Conservation (phyloP, 148 eudicot species). For the Diospyros lotus region DNA sequence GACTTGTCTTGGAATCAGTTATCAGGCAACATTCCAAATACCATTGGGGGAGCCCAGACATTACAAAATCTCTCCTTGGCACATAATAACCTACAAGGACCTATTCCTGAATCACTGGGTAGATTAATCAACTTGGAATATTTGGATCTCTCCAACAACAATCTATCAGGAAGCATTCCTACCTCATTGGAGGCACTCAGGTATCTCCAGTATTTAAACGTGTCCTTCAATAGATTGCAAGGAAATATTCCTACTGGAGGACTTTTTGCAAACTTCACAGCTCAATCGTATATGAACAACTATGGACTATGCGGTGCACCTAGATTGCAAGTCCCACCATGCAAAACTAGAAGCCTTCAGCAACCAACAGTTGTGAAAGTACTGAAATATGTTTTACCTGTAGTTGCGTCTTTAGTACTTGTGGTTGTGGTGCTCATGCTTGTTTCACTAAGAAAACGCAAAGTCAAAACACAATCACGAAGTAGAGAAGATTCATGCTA, state of each 20-base stretch:
- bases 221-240: conserved; percentile 1
- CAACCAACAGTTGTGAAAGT: not conserved
- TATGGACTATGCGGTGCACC: not conserved
- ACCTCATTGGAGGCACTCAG: not conserved
- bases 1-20: conserved; percentile 7
- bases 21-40: not conserved
- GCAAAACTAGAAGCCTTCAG: not conserved
- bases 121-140: not conserved
- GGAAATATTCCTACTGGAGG: conserved; percentile 7
- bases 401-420: too few species aligned
- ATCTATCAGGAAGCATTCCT: conserved; percentile 7
- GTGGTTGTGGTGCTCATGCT: too few species aligned
- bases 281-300: not conserved
- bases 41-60: not conserved
- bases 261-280: conserved; percentile 2
- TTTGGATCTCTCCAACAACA: conserved; percentile 6
- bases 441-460: not conserved
- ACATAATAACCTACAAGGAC: not conserved
- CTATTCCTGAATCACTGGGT: not conserved
- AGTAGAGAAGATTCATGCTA: not conserved
- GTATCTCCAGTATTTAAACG: not conserved
- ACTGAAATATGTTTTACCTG: not conserved
- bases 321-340: not conserved
- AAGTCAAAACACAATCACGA: too few species aligned
- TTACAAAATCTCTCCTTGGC: not conserved